phyloP scores from a whole-genome alignment of 2,329 filamentous ascomycete species.

The Colletotrichum sp. region DNA sequence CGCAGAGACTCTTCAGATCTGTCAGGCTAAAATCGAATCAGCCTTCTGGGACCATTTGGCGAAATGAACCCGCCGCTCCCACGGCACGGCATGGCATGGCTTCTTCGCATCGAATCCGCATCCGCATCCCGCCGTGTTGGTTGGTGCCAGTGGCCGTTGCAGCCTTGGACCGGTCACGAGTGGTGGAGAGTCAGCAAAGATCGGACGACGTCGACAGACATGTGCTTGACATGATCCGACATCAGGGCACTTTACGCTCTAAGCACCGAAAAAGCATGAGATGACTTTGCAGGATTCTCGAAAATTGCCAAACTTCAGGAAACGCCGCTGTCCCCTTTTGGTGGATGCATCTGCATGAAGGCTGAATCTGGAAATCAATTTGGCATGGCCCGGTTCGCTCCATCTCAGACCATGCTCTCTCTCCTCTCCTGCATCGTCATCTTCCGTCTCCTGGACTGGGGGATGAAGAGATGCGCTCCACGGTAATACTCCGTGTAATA shows the following conservation, averaged over 20 bases:
- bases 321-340: background rate
- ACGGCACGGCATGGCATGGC: background rate
- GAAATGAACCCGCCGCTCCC: background rate
- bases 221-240: background rate
- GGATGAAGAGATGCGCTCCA: background rate
- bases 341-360: background rate
- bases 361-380: constrained; percentile 1
- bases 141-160: background rate
- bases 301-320: background rate
- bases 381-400: background rate
- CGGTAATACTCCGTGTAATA: background rate
- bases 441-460: background rate
- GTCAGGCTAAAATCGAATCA: background rate
- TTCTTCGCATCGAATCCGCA: background rate
- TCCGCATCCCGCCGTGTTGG: background rate
- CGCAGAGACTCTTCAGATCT: constrained; percentile 2
- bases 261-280: background rate
- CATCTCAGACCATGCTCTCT: background rate
- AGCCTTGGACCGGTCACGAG: constrained; percentile 10
- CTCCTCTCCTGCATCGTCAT: background rate
- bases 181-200: background rate
- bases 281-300: background rate
- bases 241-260: background rate
- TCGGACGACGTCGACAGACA: constrained; percentile 13
- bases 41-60: constrained; percentile 1